phyloP scores from a whole-genome alignment of 2,329 filamentous ascomycete species.

The Mycosphaerella sp. region DNA sequence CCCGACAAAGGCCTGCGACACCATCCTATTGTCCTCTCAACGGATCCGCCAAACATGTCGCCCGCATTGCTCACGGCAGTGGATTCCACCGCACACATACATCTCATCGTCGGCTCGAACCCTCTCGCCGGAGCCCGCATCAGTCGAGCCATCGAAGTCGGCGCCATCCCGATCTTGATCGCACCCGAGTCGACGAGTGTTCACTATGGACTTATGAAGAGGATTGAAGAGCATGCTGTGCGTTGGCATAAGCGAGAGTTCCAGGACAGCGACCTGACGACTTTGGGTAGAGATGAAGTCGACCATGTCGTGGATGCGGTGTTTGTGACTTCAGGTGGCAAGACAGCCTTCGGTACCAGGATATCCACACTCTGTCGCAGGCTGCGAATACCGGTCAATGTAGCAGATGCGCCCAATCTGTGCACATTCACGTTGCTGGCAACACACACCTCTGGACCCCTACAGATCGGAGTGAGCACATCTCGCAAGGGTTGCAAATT shows the following conservation, averaged over 20 bases:
- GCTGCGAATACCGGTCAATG: slow-evolving; percentile 85
- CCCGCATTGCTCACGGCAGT: slow-evolving; percentile 64
- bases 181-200: slow-evolving; percentile 55
- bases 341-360: slow-evolving; percentile 46
- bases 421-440: slow-evolving; percentile 88
- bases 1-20: background rate
- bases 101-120: slow-evolving; percentile 81
- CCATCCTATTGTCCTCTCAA: slow-evolving; percentile 5
- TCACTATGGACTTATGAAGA: slow-evolving; percentile 56
- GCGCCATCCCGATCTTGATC: slow-evolving; percentile 73
- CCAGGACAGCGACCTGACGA: slow-evolving; percentile 62
- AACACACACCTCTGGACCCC: slow-evolving; percentile 79
- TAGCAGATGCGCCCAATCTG: slow-evolving; percentile 76
- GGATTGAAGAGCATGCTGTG: slow-evolving; percentile 60
- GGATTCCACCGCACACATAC: slow-evolving; percentile 63
- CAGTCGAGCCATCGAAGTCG: slow-evolving; percentile 69
- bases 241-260: slow-evolving; percentile 63
- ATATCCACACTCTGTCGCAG: slow-evolving; percentile 70
- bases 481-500: slow-evolving; percentile 93
- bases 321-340: slow-evolving; percentile 65
- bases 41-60: slow-evolving; percentile 31
- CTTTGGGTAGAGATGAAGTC: slow-evolving; percentile 73
- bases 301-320: slow-evolving; percentile 78
- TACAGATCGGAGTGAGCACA: slow-evolving; percentile 93
- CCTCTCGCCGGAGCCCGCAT: slow-evolving; percentile 81